Evolutionary conservation across 2,329 filamentous ascomycete species (phyloP).

Genomic region (Colletotrichum horii): DNA sequence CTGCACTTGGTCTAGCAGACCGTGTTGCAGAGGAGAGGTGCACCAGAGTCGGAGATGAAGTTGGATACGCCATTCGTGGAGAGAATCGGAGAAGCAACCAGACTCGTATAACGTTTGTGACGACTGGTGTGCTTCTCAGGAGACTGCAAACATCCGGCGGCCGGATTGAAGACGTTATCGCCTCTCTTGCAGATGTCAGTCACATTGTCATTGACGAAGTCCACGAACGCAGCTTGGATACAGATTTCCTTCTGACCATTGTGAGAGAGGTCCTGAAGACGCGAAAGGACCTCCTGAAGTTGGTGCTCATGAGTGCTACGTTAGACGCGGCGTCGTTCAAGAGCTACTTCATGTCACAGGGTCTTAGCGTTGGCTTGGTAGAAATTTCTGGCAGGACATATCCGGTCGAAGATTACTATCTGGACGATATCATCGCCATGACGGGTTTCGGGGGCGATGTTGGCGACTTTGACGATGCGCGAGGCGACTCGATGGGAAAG

Average conservation of each 20-base stretch:
- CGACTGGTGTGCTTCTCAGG: conserved; percentile 89
- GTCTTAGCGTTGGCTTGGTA: conserved; percentile 74
- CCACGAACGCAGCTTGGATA: conserved; percentile 93
- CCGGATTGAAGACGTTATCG: conserved; percentile 77
- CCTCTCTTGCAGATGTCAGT: conserved; percentile 86
- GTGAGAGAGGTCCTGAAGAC: conserved; percentile 79
- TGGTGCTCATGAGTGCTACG: conserved; percentile 96
- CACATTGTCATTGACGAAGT: conserved; percentile 97
- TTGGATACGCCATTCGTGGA: conserved; percentile 90
- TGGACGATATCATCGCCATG: conserved; percentile 84
- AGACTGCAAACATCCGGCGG: conserved; percentile 91
- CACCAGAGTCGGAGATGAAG: conserved; percentile 79
- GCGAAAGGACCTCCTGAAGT: conserved; percentile 80
- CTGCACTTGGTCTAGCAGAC: conserved; percentile 90
- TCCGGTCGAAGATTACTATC: conserved; percentile 86
- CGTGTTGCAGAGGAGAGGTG: conserved; percentile 93
- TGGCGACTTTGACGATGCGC: conserved; percentile 49
- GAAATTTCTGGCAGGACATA: conserved; percentile 90
- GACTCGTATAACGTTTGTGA: conserved; percentile 95
- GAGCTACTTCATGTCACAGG: conserved; percentile 77
- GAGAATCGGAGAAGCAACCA: conserved; percentile 77
- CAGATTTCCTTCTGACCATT: conserved; percentile 89
- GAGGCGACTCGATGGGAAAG: conserved; percentile 66
- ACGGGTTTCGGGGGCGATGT: conserved; percentile 70
- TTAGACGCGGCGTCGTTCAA: conserved; percentile 87